These are phyloP conservation scores for Metschnikowia proteae DNA, from an alignment of 805 yeast genomes.

Conservation along the genomic window DNA sequence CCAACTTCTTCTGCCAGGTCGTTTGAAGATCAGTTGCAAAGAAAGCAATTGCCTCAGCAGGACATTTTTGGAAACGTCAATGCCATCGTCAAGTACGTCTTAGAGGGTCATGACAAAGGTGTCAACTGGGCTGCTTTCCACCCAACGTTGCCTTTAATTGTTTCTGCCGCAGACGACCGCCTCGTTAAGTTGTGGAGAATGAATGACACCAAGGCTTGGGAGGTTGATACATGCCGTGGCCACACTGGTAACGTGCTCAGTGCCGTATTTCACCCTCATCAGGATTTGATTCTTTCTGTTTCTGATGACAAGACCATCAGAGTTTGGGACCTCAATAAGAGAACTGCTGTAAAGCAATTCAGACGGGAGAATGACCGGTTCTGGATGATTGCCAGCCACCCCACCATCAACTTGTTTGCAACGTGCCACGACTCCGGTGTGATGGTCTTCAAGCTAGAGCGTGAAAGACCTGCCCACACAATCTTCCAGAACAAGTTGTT, in stretches of 20 bases:
- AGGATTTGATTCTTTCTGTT: constrained; percentile 87
- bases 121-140: constrained; percentile 99
- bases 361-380: constrained; percentile 91
- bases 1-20: constrained; percentile 46
- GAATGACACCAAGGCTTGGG: constrained; percentile 98
- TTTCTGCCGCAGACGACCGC: constrained; percentile 94
- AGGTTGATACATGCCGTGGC: constrained; percentile 97
- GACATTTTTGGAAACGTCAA: constrained; percentile 93
- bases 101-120: constrained; percentile 98
- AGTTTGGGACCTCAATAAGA: constrained; percentile 93
- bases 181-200: constrained; percentile 95
- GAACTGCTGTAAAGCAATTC: constrained; percentile 91
- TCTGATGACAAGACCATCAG: constrained; percentile 95
- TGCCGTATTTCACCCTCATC: constrained; percentile 88
- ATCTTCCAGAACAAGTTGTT: constrained; percentile 67
- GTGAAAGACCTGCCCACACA: constrained; percentile 93
- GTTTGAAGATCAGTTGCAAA: constrained; percentile 57
- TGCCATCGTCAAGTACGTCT: constrained; percentile 89
- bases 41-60: constrained; percentile 73
- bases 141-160: constrained; percentile 91
- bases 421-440: constrained; percentile 97
- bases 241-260: constrained; percentile 91
- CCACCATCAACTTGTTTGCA: constrained; percentile 86
- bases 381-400: constrained; percentile 90
- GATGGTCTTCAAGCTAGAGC: constrained; percentile 94